A percentile compares a stretch with the other conserved stretches of the same genome.
Evolutionary conservation across 371 early-diverging fungal species (phyloP).

Genomic region (Mucor saturninus): DNA sequence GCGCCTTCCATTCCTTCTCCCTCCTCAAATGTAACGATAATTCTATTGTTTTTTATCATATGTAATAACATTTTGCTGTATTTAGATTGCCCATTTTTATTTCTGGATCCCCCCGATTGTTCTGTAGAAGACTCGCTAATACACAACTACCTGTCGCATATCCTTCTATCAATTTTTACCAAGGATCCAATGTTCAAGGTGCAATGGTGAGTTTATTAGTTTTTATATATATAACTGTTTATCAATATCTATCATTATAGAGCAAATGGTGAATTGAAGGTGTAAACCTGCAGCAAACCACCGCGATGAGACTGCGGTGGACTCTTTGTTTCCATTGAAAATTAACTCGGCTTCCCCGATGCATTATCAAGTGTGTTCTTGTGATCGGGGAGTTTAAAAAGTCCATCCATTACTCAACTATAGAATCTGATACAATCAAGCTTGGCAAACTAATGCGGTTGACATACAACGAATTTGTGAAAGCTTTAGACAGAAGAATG

Average conservation of each 20-base stretch:
- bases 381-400: constrained; percentile 22
- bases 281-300: constrained; percentile 20
- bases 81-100: too few relatives aligned
- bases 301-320: too few relatives aligned
- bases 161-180: constrained; percentile 10
- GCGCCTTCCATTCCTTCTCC: too few relatives aligned
- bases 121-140: constrained; percentile 15
- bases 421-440: constrained; percentile 23
- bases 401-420: constrained; percentile 13
- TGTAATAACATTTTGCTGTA: too few relatives aligned
- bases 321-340: too few relatives aligned
- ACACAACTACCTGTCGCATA: not conserved
- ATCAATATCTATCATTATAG: constrained; percentile 18
- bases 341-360: too few relatives aligned
- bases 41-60: too few relatives aligned
- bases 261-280: constrained; percentile 17
- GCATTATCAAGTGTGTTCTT: constrained; percentile 15
- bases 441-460: constrained; percentile 19
- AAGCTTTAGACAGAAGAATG: constrained; percentile 13
- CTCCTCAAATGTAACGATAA: too few relatives aligned
- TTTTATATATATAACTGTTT: constrained; percentile 14
- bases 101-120: too few relatives aligned
- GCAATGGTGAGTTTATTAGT: too few relatives aligned
- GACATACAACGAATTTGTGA: constrained; percentile 15
- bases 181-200: constrained; percentile 13